A percentile compares a stretch with the other conserved stretches of the same genome.
Conservation (phyloP, 2,329 filamentous ascomycete species). For the Penicillium sp. region DNA sequence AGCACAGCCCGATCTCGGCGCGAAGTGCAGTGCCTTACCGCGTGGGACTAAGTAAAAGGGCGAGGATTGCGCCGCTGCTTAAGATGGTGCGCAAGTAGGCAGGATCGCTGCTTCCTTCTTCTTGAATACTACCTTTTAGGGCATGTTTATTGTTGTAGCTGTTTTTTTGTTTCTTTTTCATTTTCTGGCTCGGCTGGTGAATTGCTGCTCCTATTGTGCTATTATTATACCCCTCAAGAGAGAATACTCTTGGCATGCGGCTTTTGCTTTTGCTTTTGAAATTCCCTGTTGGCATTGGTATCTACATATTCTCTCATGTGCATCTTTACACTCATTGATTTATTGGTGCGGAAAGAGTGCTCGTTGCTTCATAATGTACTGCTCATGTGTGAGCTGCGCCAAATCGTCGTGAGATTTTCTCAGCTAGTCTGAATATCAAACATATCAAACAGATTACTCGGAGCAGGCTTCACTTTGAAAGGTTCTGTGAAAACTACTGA, state of each 20-base stretch:
- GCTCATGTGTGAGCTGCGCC: background rate
- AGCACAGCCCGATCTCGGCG: slow-evolving; percentile 43
- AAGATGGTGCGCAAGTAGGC: slow-evolving; percentile 44
- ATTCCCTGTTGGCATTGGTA: background rate
- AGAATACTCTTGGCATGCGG: slow-evolving; percentile 7
- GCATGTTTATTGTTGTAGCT: background rate
- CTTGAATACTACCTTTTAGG: background rate
- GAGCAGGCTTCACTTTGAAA: background rate
- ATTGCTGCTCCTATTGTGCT: slow-evolving; percentile 11
- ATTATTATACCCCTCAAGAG: slow-evolving; percentile 20
- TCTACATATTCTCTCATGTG: background rate
- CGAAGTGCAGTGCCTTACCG: slow-evolving; percentile 44
- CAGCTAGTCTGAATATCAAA: slow-evolving; percentile 1
- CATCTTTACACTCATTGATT: background rate
- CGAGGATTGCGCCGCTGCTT: slow-evolving; percentile 50
- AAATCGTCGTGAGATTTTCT: background rate
- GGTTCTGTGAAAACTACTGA: no score
- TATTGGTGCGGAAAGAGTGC: background rate
- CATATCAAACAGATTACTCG: background rate
- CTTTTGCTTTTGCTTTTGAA: background rate
- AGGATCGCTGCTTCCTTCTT: background rate
- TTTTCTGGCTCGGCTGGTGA: background rate
- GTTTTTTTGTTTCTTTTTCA: background rate
- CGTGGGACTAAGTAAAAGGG: slow-evolving; percentile 51
- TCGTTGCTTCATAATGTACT: background rate